A percentile compares a stretch with the other conserved stretches of the same genome.
These are phyloP conservation scores for Chlorella sp. DNA, from an alignment of 139 green algal species.

Conservation along the genomic window DNA sequence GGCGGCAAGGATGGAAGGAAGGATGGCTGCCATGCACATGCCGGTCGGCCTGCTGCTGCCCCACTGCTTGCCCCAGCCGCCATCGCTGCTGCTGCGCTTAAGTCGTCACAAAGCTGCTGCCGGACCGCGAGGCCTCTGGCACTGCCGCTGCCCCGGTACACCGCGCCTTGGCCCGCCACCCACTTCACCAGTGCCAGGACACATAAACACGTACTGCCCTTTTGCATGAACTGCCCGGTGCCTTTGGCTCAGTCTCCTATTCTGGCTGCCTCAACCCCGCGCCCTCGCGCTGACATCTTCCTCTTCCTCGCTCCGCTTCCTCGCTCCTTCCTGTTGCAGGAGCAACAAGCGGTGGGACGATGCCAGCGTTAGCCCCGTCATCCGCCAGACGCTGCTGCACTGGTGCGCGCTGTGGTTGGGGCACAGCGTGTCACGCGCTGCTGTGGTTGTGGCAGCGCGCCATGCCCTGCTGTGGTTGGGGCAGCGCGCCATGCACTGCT, in stretches of 20 bases:
- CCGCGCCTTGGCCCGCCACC: neutral
- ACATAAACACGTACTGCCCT: too few species aligned
- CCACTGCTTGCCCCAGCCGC: neutral
- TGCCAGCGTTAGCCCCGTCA: slow-evolving; percentile 54
- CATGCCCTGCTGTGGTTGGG: neutral
- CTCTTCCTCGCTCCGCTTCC: neutral
- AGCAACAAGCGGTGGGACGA: slow-evolving; percentile 53
- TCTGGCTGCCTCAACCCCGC: neutral
- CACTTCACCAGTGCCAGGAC: neutral
- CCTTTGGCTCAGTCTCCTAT: too few species aligned
- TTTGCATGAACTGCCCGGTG: neutral
- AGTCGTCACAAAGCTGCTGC: neutral
- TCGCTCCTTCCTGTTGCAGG: neutral
- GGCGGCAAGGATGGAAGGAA: too few species aligned
- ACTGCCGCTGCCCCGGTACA: too few species aligned
- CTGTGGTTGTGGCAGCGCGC: neutral
- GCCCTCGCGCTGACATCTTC: neutral
- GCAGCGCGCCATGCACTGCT: neutral
- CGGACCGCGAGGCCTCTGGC: too few species aligned
- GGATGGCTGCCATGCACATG: too few species aligned
- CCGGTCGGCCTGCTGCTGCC: too few species aligned
- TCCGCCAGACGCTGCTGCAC: slow-evolving; percentile 66
- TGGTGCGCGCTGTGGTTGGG: slow-evolving; percentile 28
- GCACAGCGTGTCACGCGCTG: neutral
- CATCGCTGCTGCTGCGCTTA: neutral